Percentiles rank a stretch among this genome's conserved stretches.
These are phyloP conservation scores for Talaromyces verruculosus DNA, from an alignment of 2,329 filamentous ascomycete genomes.

Conservation along the genomic window DNA sequence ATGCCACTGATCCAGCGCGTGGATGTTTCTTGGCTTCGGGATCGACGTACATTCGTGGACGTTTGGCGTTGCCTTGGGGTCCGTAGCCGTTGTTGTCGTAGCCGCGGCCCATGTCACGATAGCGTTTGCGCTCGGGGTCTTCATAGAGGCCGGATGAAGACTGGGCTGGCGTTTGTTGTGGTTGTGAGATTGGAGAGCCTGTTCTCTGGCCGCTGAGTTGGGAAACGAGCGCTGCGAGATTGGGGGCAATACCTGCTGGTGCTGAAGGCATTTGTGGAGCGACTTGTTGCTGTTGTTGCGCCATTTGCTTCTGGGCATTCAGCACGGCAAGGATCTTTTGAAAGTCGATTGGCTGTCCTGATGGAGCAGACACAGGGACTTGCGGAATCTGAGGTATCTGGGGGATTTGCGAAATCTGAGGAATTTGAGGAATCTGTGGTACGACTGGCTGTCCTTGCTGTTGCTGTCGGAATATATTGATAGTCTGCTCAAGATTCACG, in stretches of 20 bases:
- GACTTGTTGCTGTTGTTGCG: conserved; percentile 28
- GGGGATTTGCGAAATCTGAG: conserved; percentile 32
- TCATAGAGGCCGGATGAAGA: conserved; percentile 31
- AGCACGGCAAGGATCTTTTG: conserved; percentile 43
- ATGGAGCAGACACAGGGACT: conserved; percentile 26
- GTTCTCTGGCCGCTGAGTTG: conserved; percentile 33
- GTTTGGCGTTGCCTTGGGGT: conserved; percentile 32
- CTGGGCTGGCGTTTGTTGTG: conserved; percentile 22
- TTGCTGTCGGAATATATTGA: conserved; percentile 42
- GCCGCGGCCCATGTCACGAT: conserved; percentile 35
- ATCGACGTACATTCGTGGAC: conserved; percentile 35
- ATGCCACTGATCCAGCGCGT: conserved; percentile 48
- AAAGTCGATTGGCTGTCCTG: conserved; percentile 36
- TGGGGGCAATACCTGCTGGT: conserved; percentile 34
- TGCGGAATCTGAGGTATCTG: conserved; percentile 28
- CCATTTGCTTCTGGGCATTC: conserved; percentile 37
- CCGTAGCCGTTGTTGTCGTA: conserved; percentile 36
- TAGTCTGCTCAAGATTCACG: conserved; percentile 37
- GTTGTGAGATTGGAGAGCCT: conserved; percentile 26
- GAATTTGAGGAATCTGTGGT: conserved; percentile 31
- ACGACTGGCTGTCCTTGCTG: conserved; percentile 29
- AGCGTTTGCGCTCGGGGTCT: conserved; percentile 44
- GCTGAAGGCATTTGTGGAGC: conserved; percentile 28
- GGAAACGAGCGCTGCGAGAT: conserved; percentile 38
- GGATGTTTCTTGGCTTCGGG: conserved; percentile 40